phyloP scores from a whole-genome alignment of 176 grass and related monocot genomes.

The Raddia guianensis region DNA sequence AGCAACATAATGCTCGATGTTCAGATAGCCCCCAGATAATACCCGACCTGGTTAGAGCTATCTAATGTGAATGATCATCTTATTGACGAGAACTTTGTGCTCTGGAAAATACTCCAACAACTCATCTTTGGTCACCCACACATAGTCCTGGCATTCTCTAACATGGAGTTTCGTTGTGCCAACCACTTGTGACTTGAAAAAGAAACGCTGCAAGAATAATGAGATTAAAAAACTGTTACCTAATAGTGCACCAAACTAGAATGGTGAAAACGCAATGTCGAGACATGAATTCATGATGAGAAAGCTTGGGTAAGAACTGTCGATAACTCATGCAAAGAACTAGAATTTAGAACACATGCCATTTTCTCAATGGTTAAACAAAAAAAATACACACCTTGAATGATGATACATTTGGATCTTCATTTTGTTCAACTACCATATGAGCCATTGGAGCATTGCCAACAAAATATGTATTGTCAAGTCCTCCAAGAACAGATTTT shows the following conservation, averaged over 20 bases:
- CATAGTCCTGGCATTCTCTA: conserved; percentile 71
- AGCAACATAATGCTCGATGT: background rate
- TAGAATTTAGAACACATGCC: background rate
- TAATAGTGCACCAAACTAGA: background rate
- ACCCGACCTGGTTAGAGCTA: conserved; percentile 10
- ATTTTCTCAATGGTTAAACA: background rate
- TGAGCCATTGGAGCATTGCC: conserved; percentile 98
- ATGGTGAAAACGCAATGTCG: background rate
- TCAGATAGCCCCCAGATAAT: background rate
- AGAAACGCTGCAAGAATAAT: conserved; percentile 67
- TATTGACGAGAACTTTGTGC: conserved; percentile 63
- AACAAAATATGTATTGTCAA: conserved; percentile 87
- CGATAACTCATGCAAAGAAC: background rate
- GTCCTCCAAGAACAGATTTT: conserved; percentile 76
- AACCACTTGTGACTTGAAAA: conserved; percentile 97
- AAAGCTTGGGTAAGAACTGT: conserved; percentile 10
- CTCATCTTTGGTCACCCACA: conserved; percentile 95
- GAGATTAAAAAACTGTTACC: background rate
- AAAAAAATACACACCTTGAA: conserved; percentile 64
- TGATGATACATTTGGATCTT: conserved; percentile 40
- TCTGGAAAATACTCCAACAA: conserved; percentile 79
- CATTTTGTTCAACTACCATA: conserved; percentile 64
- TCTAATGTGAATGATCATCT: conserved; percentile 89
- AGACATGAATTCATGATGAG: background rate
- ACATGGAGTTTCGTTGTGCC: conserved; percentile 59